Evolutionary conservation across 2,329 filamentous ascomycete genomes (phyloP).

Genomic region (Colletotrichum tanaceti): DNA sequence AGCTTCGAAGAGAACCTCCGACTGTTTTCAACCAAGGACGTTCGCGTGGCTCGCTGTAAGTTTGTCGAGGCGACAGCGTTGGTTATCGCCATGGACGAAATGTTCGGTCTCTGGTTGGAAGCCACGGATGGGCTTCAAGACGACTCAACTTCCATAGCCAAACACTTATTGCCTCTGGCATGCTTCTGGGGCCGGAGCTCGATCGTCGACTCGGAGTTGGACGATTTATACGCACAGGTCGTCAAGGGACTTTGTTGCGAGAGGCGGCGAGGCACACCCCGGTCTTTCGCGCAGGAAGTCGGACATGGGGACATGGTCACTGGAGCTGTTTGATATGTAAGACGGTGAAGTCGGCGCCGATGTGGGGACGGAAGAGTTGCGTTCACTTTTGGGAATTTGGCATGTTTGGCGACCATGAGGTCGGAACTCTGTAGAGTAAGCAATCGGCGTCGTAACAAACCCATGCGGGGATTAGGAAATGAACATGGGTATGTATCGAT

Average conservation of each 20-base stretch:
- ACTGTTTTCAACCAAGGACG: not conserved
- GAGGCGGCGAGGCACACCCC: not conserved
- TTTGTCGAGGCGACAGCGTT: constrained; percentile 2
- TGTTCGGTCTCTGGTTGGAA: not conserved
- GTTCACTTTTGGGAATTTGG: too few relatives aligned
- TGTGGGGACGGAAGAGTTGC: too few relatives aligned
- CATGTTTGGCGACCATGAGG: too few relatives aligned
- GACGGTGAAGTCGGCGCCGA: too few relatives aligned
- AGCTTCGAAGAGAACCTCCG: not conserved
- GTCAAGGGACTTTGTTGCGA: not conserved
- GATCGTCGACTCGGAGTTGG: not conserved
- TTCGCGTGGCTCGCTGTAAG: not conserved
- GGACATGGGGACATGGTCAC: not conserved
- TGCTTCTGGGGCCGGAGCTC: constrained; percentile 18
- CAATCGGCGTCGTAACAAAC: too few relatives aligned
- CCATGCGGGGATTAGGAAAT: too few relatives aligned
- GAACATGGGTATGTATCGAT: too few relatives aligned
- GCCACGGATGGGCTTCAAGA: not conserved
- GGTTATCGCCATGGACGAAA: constrained; percentile 24
- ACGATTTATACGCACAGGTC: not conserved
- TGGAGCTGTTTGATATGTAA: not conserved
- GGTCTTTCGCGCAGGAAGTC: not conserved
- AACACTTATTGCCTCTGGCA: not conserved
- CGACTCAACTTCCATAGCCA: not conserved
- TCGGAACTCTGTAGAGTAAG: too few relatives aligned